Percentiles rank a stretch among this genome's conserved stretches.
These are phyloP conservation scores for Sclerospora graminicola DNA, from an alignment of 352 stramenopile species.

Conservation along the genomic window DNA sequence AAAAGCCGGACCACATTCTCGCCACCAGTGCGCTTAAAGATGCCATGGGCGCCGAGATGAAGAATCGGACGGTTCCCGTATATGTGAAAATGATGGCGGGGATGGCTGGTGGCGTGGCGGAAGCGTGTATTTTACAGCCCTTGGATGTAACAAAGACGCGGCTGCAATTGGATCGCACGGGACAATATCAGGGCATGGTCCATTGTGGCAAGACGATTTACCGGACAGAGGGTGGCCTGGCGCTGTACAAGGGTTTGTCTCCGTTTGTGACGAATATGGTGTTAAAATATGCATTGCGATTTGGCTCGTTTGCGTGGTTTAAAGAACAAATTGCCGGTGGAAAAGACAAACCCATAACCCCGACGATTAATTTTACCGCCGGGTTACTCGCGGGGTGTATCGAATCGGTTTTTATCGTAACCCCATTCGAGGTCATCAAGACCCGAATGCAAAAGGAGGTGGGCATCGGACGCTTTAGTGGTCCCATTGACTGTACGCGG, in stretches of 20 bases:
- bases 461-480: constrained; percentile 82
- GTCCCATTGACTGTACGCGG: constrained; percentile 87
- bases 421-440: constrained; percentile 97
- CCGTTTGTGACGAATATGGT: constrained; percentile 86
- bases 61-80: constrained; percentile 54
- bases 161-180: constrained; percentile 61
- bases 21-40: constrained; percentile 73
- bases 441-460: constrained; percentile 95
- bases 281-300: constrained; percentile 85
- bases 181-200: constrained; percentile 82
- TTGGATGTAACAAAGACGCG: constrained; percentile 84
- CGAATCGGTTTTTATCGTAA: constrained; percentile 95
- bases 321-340: constrained; percentile 71
- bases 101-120: constrained; percentile 78
- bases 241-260: constrained; percentile 80
- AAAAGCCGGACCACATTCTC: constrained; percentile 17
- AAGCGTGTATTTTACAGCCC: constrained; percentile 75
- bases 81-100: constrained; percentile 82
- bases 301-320: constrained; percentile 82
- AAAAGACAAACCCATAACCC: constrained; percentile 60
- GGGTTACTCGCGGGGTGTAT: constrained; percentile 90
- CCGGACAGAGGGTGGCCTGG: constrained; percentile 52
- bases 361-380: constrained; percentile 76
- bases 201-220: constrained; percentile 77
- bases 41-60: constrained; percentile 57